phyloP scores from a whole-genome alignment of 1,139 yeast genomes.

The Entelexis sorbosivorans region DNA sequence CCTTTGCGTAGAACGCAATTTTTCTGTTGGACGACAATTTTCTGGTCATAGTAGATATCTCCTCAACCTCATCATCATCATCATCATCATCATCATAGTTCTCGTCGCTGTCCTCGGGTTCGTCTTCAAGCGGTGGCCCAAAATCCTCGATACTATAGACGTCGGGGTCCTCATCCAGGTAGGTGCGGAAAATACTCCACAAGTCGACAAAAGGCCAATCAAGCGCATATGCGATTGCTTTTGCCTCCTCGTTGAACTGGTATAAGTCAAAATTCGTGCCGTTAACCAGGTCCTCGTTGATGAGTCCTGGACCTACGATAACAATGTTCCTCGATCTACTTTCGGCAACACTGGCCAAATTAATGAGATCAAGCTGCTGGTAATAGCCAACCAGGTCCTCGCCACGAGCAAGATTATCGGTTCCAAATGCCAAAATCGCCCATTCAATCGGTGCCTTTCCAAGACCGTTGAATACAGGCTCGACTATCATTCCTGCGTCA shows the following conservation, averaged over 20 bases:
- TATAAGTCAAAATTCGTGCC: not conserved
- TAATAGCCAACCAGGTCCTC: no score
- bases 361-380: no score
- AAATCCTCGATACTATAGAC: no score
- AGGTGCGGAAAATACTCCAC: not conserved
- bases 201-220: not conserved
- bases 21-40: no score
- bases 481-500: slow-evolving; percentile 3
- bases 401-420: no score
- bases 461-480: slow-evolving; percentile 11
- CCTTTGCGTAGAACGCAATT: no score
- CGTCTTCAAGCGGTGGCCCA: no score
- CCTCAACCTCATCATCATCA: no score
- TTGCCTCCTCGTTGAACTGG: not conserved
- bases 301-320: not conserved
- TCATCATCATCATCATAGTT: no score
- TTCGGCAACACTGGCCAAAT: not conserved
- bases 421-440: slow-evolving; percentile 30
- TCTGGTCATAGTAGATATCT: no score
- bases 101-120: not conserved
- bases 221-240: not conserved
- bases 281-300: not conserved
- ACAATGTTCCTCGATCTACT: not conserved
- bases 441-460: slow-evolving; percentile 11
- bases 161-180: not conserved